phyloP scores from a whole-genome alignment of 129 eudicot genomes.

The Ambrosia trifida region DNA sequence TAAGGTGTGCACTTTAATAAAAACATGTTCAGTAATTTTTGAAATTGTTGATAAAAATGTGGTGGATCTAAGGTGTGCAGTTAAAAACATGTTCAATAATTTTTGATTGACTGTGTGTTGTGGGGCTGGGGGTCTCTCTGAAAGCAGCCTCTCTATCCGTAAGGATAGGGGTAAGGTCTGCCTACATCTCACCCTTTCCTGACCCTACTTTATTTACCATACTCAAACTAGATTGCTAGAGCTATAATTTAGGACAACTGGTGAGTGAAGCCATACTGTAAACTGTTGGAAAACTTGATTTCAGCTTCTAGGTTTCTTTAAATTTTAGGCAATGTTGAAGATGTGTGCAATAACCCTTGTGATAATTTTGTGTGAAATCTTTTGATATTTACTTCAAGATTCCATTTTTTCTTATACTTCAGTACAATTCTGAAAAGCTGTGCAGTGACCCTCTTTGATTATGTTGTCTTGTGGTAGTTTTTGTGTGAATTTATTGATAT shows the following conservation, averaged over 20 bases:
- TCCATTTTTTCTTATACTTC: neutral
- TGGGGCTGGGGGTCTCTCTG: too few species aligned
- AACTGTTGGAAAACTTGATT: neutral
- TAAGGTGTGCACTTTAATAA: neutral
- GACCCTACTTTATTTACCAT: too few species aligned
- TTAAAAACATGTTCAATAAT: neutral
- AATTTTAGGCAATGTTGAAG: neutral
- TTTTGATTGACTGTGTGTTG: too few species aligned
- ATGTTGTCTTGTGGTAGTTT: neutral
- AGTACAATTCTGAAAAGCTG: neutral
- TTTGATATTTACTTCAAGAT: conserved; percentile 3
- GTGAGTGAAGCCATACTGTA: conserved; percentile 1
- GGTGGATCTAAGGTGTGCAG: conserved; percentile 18
- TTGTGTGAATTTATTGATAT: neutral
- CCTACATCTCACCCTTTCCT: too few species aligned
- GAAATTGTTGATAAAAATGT: conserved; percentile 19
- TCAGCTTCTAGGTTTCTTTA: neutral
- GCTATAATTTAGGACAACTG: too few species aligned
- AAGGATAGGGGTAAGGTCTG: too few species aligned
- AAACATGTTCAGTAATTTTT: neutral
- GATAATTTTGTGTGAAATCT: neutral
- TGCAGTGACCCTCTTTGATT: neutral
- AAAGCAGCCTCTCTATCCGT: too few species aligned
- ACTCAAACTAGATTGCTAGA: too few species aligned
- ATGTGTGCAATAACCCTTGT: neutral